Evolutionary conservation across 169 alveolate species (phyloP).

Genomic region (Eimeria necatrix): DNA sequence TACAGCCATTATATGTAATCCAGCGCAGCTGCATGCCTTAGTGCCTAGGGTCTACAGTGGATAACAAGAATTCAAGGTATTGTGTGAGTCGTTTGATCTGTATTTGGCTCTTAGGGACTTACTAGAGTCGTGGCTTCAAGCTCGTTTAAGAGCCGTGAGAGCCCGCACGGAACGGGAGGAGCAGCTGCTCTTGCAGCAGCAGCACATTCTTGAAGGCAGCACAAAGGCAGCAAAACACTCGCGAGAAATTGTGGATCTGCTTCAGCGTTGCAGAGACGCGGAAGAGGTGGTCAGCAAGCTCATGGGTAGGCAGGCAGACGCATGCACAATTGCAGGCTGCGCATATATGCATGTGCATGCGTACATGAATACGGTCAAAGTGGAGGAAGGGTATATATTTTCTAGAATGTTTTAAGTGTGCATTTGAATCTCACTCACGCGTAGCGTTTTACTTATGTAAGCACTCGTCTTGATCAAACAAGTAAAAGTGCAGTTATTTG

Average conservation of each 20-base stretch:
- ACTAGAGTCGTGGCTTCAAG: conserved; percentile 55
- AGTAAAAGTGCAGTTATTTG: too few relatives aligned
- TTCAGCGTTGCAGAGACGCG: background rate
- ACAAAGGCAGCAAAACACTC: background rate
- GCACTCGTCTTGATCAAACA: too few relatives aligned
- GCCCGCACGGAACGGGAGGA: conserved; percentile 27
- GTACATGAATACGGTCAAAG: too few relatives aligned
- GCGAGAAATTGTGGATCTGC: background rate
- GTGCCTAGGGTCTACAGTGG: conserved; percentile 53
- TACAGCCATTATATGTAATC: background rate
- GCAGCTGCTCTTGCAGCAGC: conserved; percentile 3
- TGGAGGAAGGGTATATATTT: too few relatives aligned
- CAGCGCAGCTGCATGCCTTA: background rate
- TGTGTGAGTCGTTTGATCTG: conserved; percentile 77
- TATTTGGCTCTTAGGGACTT: conserved; percentile 60
- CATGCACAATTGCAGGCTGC: too few relatives aligned
- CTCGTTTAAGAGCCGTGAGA: background rate
- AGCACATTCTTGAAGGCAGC: background rate
- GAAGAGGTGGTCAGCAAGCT: background rate
- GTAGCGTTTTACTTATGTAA: too few relatives aligned
- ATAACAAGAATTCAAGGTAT: background rate
- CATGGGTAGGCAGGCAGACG: background rate
- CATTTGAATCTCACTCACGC: too few relatives aligned
- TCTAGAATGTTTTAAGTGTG: too few relatives aligned
- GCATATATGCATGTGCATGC: too few relatives aligned